These are phyloP conservation scores for Tillandsia leiboldiana DNA, from an alignment of 176 grass and related monocot species.

Conservation along the genomic window DNA sequence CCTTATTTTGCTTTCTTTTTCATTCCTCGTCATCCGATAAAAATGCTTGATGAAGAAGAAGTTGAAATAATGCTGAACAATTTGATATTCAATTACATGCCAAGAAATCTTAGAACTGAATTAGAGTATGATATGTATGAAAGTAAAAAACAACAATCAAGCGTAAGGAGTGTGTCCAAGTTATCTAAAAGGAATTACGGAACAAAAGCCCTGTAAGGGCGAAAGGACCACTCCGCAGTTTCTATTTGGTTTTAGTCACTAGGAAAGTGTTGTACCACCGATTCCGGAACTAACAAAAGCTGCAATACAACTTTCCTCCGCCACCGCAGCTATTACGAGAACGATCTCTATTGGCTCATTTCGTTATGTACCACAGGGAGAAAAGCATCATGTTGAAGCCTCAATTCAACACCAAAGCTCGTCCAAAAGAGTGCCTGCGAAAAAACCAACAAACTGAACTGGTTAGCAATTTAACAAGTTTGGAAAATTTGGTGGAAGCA, in stretches of 20 bases:
- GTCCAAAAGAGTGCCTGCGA: too few species aligned
- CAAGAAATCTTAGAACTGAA: neutral
- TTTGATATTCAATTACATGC: conserved; percentile 12
- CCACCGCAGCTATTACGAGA: too few species aligned
- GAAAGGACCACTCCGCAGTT: neutral
- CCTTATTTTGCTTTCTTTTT: neutral
- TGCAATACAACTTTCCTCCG: neutral
- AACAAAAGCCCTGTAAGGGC: neutral
- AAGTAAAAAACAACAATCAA: neutral
- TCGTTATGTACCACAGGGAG: too few species aligned
- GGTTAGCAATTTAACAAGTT: too few species aligned
- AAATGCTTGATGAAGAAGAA: neutral
- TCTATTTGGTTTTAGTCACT: neutral
- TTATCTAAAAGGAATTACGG: neutral
- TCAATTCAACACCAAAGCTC: too few species aligned
- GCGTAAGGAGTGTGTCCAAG: neutral
- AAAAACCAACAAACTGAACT: too few species aligned
- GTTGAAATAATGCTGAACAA: conserved; percentile 9
- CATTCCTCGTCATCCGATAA: neutral
- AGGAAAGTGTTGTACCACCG: neutral
- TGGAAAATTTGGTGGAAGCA: too few species aligned
- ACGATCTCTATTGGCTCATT: too few species aligned
- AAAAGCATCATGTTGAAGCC: too few species aligned
- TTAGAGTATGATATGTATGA: neutral
- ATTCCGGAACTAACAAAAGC: neutral